Evolutionary conservation across 1,284 basidiomycete species (phyloP), one percentile per base, ranked within the genome.

Genomic region (Boletellus deceptivus): DNA sequence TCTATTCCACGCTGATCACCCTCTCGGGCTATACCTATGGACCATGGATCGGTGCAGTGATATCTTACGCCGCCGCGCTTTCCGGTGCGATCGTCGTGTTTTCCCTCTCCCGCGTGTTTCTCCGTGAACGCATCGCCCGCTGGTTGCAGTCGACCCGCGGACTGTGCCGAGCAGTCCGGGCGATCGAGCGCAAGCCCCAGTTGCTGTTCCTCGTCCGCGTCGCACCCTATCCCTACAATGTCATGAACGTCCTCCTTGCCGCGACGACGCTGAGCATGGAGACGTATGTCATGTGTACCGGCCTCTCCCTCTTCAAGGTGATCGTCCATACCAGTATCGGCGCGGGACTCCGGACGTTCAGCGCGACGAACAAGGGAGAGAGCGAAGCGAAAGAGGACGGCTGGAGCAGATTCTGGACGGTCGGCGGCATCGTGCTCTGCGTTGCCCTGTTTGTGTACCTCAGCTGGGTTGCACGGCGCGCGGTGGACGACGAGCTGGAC

Each of bases 21-120:
- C 78, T 93, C 56, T 89, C 90, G 51, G 91, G 91, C 35, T 93
- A 93, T 71, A 91, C 90, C 14, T 93, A 86, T 63, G 91, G 91
- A 49, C 74, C 87, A 27, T 84, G 83, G 82, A 79, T 78, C 43
- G 91, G 91, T 58, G 86, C 86, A 53, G 69, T 88, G 60, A 82
- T 93, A 67, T 92, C 90, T 48, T 93, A 93, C 71, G 78, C 79
- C 59, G 86, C 91, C n/a, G 91, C 91, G 6, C 81, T 93, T 33
- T 71, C 79, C 2, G 91, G 91, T 55, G 91, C 91, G 17, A 72
- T 92, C 52, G 74, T 80, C 59, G 91, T 93, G 37, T 93, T 93
- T 69, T 62, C 82, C 33, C 66, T 91, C 33, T 91, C 89, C 43
- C 84, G 91, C 48, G 74, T 79, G 4, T 79, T 89, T 64, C 78